A percentile compares a stretch with the other conserved stretches of the same genome.
phyloP scores from a whole-genome alignment of 2,329 filamentous ascomycete species.

The Fusarium pseudograminearum region DNA sequence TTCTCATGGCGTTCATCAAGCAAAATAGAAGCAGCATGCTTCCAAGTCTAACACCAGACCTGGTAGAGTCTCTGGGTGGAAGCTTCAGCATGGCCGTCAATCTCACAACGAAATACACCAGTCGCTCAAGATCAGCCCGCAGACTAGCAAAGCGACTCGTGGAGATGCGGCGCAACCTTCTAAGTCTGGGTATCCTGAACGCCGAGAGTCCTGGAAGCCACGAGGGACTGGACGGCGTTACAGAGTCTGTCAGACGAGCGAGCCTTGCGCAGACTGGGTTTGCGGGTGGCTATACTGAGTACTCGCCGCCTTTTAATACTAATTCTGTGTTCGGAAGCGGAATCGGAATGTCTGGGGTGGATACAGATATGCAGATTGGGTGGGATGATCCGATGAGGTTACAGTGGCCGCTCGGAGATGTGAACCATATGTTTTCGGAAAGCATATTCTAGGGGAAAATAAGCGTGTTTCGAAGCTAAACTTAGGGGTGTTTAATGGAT shows the following conservation, averaged over 20 bases:
- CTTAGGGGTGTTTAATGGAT: no score
- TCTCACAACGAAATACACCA: constrained; percentile 25
- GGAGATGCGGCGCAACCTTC: constrained; percentile 24
- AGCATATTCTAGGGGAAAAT: constrained; percentile 23
- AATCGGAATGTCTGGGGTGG: background rate
- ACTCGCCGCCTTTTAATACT: constrained; percentile 18
- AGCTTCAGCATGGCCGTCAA: constrained; percentile 31
- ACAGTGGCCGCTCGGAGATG: constrained; percentile 33
- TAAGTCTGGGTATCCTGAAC: constrained; percentile 18
- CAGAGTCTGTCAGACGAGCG: constrained; percentile 18
- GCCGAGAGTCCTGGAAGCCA: constrained; percentile 10
- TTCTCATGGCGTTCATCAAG: constrained; percentile 33
- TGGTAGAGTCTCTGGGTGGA: constrained; percentile 19
- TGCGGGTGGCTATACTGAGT: background rate
- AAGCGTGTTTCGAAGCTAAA: no score
- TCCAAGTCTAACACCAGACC: constrained; percentile 11
- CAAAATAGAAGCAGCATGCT: constrained; percentile 27
- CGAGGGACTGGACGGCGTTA: constrained; percentile 18
- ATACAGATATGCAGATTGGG: constrained; percentile 31
- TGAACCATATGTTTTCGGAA: constrained; percentile 37
- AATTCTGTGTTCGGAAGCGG: background rate
- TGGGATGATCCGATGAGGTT: constrained; percentile 31
- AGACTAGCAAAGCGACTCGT: constrained; percentile 22
- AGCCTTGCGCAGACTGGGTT: constrained; percentile 3
- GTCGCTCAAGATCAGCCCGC: constrained; percentile 15